Evolutionary conservation across 352 stramenopile genomes (phyloP), one percentile per base, ranked within the genome.

Genomic region (Globisporangium polare): DNA sequence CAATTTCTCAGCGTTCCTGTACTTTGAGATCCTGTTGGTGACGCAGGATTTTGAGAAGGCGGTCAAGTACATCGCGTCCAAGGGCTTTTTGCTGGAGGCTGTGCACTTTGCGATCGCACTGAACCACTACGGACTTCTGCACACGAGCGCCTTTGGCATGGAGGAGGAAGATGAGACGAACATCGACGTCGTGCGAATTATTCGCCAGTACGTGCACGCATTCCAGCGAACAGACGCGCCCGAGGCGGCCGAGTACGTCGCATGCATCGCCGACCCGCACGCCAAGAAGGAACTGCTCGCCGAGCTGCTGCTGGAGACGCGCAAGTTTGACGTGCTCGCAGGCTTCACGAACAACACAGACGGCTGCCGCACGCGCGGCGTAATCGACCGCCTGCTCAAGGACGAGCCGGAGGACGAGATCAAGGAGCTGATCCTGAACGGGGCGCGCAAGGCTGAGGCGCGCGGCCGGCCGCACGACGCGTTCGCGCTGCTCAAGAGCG

Each of bases 341-440:
- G 86, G 86, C 35, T 87, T 86, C 41, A 93, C 83, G 13, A 91
- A 89, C 70, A 88, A 88, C 69, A 83, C 86, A 56, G 83, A 95
- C 47, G 86, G 82, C 26, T 92, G 78, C 58, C 86, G 86, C n/a
- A 90, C 84, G 35, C 82, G 83, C 27, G 86, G 86, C 8, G 67
- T 88, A 24, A 78, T 86, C 46, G 83, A 95, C 41, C 83, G 86
- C 31, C 57, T 92, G 43, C 71, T 93, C 18, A 86, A 83, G 60
- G 75, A 92, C 53, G 78, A 89, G 10, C 63, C 73, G 13, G 86
- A 93, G 58, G 78, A 88, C 49, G 83, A 92, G 42, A 78, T 95
- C 17, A 84, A 81, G 43, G 86, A 91, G 20, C 62, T 95, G 7
- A 86, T 95, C 42, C 71, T 95, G 7, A 74, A 68, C 5, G 79